Evolutionary conservation across 2,329 filamentous ascomycete genomes (phyloP), one percentile per base, ranked within the genome.

Genomic region (Neofusicoccum sp.): DNA sequence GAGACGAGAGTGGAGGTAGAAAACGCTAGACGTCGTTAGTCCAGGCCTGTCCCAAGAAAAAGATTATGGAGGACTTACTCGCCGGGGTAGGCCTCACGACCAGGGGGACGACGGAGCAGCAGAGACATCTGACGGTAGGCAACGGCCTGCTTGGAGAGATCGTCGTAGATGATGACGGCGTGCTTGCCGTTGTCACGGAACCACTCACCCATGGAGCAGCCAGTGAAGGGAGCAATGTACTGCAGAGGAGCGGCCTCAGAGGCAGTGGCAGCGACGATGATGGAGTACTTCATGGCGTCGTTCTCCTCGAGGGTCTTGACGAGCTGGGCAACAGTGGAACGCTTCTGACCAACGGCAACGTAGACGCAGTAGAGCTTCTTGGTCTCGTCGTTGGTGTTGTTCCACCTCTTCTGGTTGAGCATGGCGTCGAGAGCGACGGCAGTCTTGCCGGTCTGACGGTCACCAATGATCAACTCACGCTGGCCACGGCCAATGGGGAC

Each of bases 291-390:
- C 93, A 99, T 96, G 78, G 95, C 93, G 75, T 98, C 93, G 81
- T 97, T 97, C 90, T 98, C 94, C 88, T 98, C 94, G 64, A 99
- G 92, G 69, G 95, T 98, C 91, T 98, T 93, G 86, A 99, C 95
- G 75, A 99, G 89, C 87, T 99, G 95, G 71, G 95, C 95, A 74
- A 99, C 94, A 73, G 95, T 99, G 73, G 95, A 98, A 81, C 95
- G 93, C 89, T 99, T 99, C 89, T 99, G 95, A 77, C 95, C 95
- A 74, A 99, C 89, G 77, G 95, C 95, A 76, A 98, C 95, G 88
- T 99, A 99, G 83, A 99, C 86, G 80, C 94, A 98, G 91, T 97
- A 99, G 65, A 99, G 92, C 89, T 99, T 99, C 90, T 97, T 94
- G 79, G 81, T 83, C 88, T 99, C 95, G 79, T 97, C 93, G 81